Conservation (phyloP, 1,284 basidiomycete species). For the Puccinia polysora region DNA sequence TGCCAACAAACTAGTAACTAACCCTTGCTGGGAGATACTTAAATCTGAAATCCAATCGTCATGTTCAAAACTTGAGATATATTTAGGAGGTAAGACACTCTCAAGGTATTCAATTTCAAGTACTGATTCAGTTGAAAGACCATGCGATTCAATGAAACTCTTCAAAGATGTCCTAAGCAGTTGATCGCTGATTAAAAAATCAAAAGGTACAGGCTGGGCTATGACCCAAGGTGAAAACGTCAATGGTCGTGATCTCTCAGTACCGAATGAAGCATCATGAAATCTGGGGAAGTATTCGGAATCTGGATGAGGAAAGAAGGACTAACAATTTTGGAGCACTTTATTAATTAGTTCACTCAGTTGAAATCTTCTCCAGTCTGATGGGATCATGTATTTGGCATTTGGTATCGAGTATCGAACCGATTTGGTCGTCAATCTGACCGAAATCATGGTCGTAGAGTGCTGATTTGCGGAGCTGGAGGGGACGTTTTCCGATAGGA, state of each 20-base stretch:
- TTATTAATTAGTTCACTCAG: constrained; percentile 98
- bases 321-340: constrained; percentile 66
- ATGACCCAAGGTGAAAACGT: not conserved
- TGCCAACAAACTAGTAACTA: constrained; percentile 50
- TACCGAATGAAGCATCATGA: too few relatives aligned
- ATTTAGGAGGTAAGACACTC: constrained; percentile 81
- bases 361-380: constrained; percentile 84
- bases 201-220: constrained; percentile 71
- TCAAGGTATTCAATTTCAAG: constrained; percentile 86
- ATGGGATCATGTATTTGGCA: constrained; percentile 90
- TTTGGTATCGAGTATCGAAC: constrained; percentile 70
- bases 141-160: constrained; percentile 64
- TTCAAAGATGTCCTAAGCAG: constrained; percentile 69
- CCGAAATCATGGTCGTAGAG: constrained; percentile 62
- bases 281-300: too few relatives aligned
- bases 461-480: too few relatives aligned
- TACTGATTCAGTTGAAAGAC: constrained; percentile 17
- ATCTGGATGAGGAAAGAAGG: too few relatives aligned
- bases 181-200: constrained; percentile 81
- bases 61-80: constrained; percentile 72
- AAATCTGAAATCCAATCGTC: constrained; percentile 92
- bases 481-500: too few relatives aligned
- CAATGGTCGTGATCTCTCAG: not conserved
- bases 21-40: constrained; percentile 67
- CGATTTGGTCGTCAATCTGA: constrained; percentile 74